Base-by-base conservation (phyloP, 2,329 filamentous ascomycete genomes). In the Pyricularia sp. region DNA sequence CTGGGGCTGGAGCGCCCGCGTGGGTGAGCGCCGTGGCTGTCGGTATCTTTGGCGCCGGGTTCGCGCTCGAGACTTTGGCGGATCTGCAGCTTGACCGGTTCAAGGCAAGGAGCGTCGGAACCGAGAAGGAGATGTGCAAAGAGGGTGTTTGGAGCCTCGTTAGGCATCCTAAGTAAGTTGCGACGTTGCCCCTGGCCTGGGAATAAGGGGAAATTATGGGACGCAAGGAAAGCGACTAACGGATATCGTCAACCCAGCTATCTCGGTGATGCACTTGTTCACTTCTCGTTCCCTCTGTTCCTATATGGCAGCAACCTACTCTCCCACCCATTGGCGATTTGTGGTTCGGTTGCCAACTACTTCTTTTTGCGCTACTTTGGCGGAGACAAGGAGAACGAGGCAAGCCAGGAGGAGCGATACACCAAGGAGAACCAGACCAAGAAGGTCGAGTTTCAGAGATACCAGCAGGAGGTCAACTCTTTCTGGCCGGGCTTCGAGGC, bases 71-170 rank as follows among this genome's bases (percentile, higher is more conserved):
- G 73, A 79, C 81, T 1, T 72, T 89, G 28, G 86, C 86, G 12
- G 86, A 89, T 72, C 78, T 78, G 65, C 86, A 88, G 73, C 78
- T 88, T 17, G 82, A 83, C 64, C 73, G 79, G 42, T 85, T 86
- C 74, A 82, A 82, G 70, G 77, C 78, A 64, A 75, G 81, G 26
- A 78, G 79, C 20, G 73, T 61, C 11, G 58, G 58, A 6, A 61
- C 74, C 20, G 77, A 78, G 42, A 69, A 68, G 2, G 78, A 77
- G 55, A 77, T 88, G 33, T 80, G 84, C 70, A 81, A 82, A 17
- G 80, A 85, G n/a, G 86, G 86, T 14, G 86, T 89, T 33, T 88
- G 85, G 85, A 86, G 84, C 72, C 81, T 88, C 36, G 85, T 88
- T 30, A 78, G 87, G 66, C 86, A 88, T 76, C 86, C 86, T 0